These are phyloP conservation scores for Aeschynomene evenia DNA, from an alignment of 306 rosid genomes.

Conservation along the genomic window DNA sequence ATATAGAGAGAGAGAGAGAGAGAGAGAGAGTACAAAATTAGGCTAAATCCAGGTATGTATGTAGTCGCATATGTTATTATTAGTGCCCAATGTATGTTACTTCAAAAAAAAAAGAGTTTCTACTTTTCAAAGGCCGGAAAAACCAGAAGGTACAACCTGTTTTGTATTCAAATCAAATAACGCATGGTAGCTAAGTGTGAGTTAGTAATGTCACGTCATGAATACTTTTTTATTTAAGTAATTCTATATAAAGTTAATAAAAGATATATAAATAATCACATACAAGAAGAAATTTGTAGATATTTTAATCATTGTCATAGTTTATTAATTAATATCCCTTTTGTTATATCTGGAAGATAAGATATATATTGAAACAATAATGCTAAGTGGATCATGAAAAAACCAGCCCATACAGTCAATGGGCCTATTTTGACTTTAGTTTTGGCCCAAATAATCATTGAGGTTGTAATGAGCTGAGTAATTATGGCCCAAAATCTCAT, in stretches of 20 bases:
- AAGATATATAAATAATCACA: background rate
- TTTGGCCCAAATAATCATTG: no score
- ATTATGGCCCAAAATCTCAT: no score
- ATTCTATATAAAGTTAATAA: background rate
- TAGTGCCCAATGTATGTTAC: background rate
- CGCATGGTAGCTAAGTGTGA: background rate
- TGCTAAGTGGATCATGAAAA: no score
- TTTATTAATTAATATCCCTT: no score
- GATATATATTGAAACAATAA: no score
- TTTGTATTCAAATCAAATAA: constrained; percentile 17
- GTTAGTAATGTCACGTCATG: constrained; percentile 15
- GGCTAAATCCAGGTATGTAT: no score
- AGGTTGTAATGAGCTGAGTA: no score
- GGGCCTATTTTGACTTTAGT: no score
- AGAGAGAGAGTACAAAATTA: no score
- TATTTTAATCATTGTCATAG: background rate
- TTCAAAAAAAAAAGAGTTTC: background rate
- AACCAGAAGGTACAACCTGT: constrained; percentile 1
- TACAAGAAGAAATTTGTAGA: background rate
- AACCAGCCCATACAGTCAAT: no score
- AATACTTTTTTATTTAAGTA: background rate
- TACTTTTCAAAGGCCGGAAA: constrained; percentile 24
- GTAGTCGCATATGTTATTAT: no score
- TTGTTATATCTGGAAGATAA: background rate
- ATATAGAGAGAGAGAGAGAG: no score